Base-by-base conservation (phyloP, 257 asterid genomes). In the Nicotiana attenuata region DNA sequence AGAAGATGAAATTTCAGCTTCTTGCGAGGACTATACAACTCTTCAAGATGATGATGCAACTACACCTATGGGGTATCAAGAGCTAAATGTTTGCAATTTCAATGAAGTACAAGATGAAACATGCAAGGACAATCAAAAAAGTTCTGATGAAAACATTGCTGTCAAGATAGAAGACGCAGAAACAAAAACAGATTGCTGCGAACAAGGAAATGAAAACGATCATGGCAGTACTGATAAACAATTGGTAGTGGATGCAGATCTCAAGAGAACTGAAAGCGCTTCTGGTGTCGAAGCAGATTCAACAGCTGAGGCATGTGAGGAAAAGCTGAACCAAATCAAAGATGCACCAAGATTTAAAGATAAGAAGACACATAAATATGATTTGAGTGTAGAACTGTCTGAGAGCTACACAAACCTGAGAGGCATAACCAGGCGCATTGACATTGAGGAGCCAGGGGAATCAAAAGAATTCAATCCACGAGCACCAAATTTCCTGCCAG, bases 401-500 rank as follows among this genome's bases (percentile, higher is more conserved):
- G 67, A 76, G 26, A 45, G 45, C 79, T n/a, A 84, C 78, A 68
- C 1, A 26, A 88, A 53, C 6, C 38, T 50, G 35, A 89, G 82
- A 76, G 65, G 87, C 82, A 80, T 38, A 78, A 31, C 20, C 31
- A 86, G 87, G 75, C 17, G 84, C 85, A 91, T 86, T 85, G 85
- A 88, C 84, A 45, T 50, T 3, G 41, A 75, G 76, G 91, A 89
- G 33, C 15, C 35, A 14, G 85, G 89, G 56, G 96, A 91, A 66
- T 65, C 33, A 9, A 86, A 86, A 31, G 85, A 33, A 38, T 95
- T 91, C 91, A 92, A 92, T 81, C 98, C 93, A 63, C 89, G 94
- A 80, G 92, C 53, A 8, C 99, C 99, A 7, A 92, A 95, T 84
- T 92, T 92, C 85, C 87, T 95, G 81, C 87, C 89, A 0, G 5